Percentiles rank a stretch among this genome's conserved stretches.
Evolutionary conservation across 1,284 basidiomycete genomes (phyloP).

Genomic region (Cryptococcus floricola): DNA sequence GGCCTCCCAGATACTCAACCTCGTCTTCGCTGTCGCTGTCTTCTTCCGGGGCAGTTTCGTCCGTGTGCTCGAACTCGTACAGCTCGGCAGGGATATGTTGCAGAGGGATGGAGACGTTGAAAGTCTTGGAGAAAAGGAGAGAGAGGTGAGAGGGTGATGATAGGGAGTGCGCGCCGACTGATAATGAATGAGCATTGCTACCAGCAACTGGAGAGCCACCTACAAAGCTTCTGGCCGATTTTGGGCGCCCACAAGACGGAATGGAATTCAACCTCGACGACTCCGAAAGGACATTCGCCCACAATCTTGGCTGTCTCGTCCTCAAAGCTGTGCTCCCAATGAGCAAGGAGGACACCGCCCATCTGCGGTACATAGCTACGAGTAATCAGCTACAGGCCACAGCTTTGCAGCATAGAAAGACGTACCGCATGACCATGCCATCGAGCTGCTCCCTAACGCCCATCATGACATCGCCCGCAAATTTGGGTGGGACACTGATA

Average conservation of each 20-base stretch:
- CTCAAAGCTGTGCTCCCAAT: conserved; percentile 71
- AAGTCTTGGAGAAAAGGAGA: conserved; percentile 85
- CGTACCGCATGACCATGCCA: conserved; percentile 88
- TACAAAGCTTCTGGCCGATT: conserved; percentile 78
- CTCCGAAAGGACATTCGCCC: conserved; percentile 80
- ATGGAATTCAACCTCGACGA: conserved; percentile 72
- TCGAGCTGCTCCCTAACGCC: conserved; percentile 86
- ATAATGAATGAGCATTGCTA: neutral
- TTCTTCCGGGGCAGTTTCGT: conserved; percentile 16
- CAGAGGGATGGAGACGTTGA: conserved; percentile 94
- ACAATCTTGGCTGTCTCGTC: conserved; percentile 67
- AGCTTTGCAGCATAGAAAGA: neutral
- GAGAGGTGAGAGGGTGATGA: conserved; percentile 93
- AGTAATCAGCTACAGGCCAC: neutral
- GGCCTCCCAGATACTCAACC: conserved; percentile 22
- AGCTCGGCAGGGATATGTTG: conserved; percentile 78
- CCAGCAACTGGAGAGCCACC: conserved; percentile 32
- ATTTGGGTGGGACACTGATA: conserved; percentile 78
- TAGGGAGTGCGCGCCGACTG: conserved; percentile 81
- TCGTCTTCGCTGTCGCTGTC: conserved; percentile 34
- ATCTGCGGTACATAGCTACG: conserved; percentile 84
- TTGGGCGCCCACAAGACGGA: conserved; percentile 85
- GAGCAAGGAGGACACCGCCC: conserved; percentile 80
- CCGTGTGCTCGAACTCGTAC: conserved; percentile 80
- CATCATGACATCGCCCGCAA: conserved; percentile 62